Conservation (phyloP, 2,329 filamentous ascomycete genomes). For the Alternaria ventricosa region DNA sequence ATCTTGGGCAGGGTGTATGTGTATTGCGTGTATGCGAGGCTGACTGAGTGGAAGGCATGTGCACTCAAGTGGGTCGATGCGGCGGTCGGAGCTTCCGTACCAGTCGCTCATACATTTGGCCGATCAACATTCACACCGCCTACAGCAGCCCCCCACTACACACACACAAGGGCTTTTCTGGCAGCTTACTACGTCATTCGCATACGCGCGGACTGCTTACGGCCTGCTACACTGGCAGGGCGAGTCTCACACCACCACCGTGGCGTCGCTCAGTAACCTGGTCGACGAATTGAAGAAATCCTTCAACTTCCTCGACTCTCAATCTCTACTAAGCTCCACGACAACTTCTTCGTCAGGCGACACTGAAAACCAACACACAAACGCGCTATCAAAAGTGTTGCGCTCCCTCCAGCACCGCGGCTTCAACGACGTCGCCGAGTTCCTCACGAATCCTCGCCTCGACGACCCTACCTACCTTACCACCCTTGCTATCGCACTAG, state of each 20-base stretch:
- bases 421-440: conserved; percentile 29
- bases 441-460: conserved; percentile 39
- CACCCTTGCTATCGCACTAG: conserved; percentile 44
- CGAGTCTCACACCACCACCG: conserved; percentile 32
- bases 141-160: conserved; percentile 23
- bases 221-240: conserved; percentile 23
- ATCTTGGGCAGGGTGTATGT: not conserved
- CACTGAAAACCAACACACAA: conserved; percentile 16
- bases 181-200: conserved; percentile 25
- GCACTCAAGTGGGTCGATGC: conserved; percentile 4
- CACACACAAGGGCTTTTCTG: conserved; percentile 18
- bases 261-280: conserved; percentile 44
- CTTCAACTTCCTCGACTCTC: conserved; percentile 42
- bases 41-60: conserved; percentile 16
- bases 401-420: conserved; percentile 27
- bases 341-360: conserved; percentile 19
- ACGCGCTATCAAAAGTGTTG: conserved; percentile 27
- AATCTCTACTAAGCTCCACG: conserved; percentile 36
- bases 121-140: conserved; percentile 19
- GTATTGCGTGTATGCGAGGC: not conserved
- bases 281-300: conserved; percentile 48
- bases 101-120: conserved; percentile 27
- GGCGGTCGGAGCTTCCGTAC: conserved; percentile 14
- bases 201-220: conserved; percentile 16
- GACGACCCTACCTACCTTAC: conserved; percentile 44